Base-by-base conservation (phyloP, 208 protist genomes). In the Endotrypanum monterogeii region DNA sequence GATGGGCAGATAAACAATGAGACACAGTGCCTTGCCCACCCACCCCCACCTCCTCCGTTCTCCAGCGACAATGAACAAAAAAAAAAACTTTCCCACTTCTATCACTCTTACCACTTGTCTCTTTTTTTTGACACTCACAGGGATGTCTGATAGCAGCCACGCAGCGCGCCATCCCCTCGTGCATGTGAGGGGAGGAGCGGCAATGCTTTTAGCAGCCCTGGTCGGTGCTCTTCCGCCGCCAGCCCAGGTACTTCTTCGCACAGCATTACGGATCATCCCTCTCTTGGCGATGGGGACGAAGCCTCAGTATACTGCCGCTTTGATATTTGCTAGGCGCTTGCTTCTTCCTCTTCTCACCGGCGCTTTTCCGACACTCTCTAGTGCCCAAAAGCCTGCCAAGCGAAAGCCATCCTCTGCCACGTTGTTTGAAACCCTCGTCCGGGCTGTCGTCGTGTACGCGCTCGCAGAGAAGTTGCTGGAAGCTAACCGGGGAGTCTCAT, bases 151-250 rank as follows among this genome's bases (percentile, higher is more conserved):
- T 41, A 70, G 46, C n/a, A 20, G 30, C 48, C 23, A 39, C 23
- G 41, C 44, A 12, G 66, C 20, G 25, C 76, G 32, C n/a, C 54
- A 81, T 41, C 63, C 54, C 58, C 67, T 81, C 23, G 76, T 76
- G 51, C 63, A 65, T 30, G 76, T 76, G 16, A 48, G 71, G 14
- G 76, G 76, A 48, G 76, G 76, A 39, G 35, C 76, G 20, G 18
- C 23, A 46, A 76, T 81, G 71, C 76, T 81, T 25, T 55, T 76
- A 25, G 48, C 76, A 0, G 70, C 71, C n/a, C 76, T 81, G 35
- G 65, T 69, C 44, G 55, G 73, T 63, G 71, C 70, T 37, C 63
- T 81, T 5, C 70, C 76, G 3, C 35, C 44, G 25, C 25, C 55
- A 3, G 76, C 71, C 1, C 76, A 81, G 50, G 11, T 50, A 3